phyloP scores from a whole-genome alignment of 2,329 filamentous ascomycete genomes.

The Thelonectria blattea region DNA sequence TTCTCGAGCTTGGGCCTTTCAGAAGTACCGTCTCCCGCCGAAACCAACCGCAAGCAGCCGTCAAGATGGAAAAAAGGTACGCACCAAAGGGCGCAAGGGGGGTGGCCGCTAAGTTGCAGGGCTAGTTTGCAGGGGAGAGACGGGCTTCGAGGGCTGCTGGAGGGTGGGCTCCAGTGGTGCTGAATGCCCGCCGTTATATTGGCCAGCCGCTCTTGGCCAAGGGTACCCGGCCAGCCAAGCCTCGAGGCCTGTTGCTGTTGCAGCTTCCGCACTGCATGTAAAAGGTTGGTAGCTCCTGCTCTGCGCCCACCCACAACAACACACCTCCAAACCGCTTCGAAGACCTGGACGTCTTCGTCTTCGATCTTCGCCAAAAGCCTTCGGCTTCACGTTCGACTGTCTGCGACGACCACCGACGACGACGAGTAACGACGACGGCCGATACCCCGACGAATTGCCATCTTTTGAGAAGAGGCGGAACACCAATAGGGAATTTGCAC shows the following conservation, averaged over 20 bases:
- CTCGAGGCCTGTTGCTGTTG: slow-evolving; percentile 18
- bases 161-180: slow-evolving; percentile 14
- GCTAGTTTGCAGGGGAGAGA: slow-evolving; percentile 8
- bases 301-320: slow-evolving; percentile 14
- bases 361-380: not conserved
- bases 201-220: slow-evolving; percentile 21
- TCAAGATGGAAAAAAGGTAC: slow-evolving; percentile 3
- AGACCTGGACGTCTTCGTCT: not conserved
- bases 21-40: not conserved
- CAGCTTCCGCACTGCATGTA: slow-evolving; percentile 16
- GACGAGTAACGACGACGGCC: not conserved
- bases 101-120: slow-evolving; percentile 9
- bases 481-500: slow-evolving; percentile 2
- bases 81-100: slow-evolving; percentile 7
- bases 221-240: slow-evolving; percentile 5
- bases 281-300: slow-evolving; percentile 22
- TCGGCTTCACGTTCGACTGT: slow-evolving; percentile 5
- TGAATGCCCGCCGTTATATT: slow-evolving; percentile 22
- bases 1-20: not conserved
- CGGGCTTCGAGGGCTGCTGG: not conserved
- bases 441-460: not conserved
- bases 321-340: slow-evolving; percentile 4
- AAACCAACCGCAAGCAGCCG: slow-evolving; percentile 1
- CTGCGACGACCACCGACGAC: slow-evolving; percentile 1
- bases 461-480: slow-evolving; percentile 4